Evolutionary conservation across 1,284 basidiomycete species (phyloP).

Genomic region (Serendipita sp.): DNA sequence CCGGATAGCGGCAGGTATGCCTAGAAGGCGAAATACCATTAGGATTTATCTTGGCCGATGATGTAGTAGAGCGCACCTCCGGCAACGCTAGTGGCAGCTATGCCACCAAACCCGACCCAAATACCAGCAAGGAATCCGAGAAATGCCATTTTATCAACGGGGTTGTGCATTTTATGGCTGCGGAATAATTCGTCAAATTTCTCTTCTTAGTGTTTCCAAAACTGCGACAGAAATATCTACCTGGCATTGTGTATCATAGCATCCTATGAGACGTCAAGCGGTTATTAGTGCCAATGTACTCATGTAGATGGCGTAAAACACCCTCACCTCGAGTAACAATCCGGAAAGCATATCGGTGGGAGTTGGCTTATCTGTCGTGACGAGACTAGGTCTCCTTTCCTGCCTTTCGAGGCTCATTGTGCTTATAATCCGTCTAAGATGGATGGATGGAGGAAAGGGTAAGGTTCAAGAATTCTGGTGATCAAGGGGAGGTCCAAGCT

Average conservation of each 20-base stretch:
- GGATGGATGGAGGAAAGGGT: not conserved
- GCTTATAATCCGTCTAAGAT: not conserved
- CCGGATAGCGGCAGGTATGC: constrained; percentile 13
- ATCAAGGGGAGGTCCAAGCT: not conserved
- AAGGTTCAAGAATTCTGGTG: not conserved
- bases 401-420: not conserved
- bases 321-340: not conserved
- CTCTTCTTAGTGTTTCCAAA: not conserved
- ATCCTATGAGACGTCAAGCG: not conserved
- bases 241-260: constrained; percentile 5
- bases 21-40: not conserved
- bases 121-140: constrained; percentile 8
- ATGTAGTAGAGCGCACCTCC: constrained; percentile 1
- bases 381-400: not conserved
- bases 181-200: not conserved
- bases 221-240: not conserved
- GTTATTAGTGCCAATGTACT: not conserved
- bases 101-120: constrained; percentile 13
- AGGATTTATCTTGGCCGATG: not conserved
- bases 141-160: constrained; percentile 4
- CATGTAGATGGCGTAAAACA: not conserved
- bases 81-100: constrained; percentile 12
- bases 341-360: not conserved
- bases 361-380: too few relatives aligned
- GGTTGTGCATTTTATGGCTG: constrained; percentile 4